A percentile compares a stretch with the other conserved stretches of the same genome.
phyloP scores from a whole-genome alignment of 116 monocot genomes.

The Phalaenopsis hybrid region DNA sequence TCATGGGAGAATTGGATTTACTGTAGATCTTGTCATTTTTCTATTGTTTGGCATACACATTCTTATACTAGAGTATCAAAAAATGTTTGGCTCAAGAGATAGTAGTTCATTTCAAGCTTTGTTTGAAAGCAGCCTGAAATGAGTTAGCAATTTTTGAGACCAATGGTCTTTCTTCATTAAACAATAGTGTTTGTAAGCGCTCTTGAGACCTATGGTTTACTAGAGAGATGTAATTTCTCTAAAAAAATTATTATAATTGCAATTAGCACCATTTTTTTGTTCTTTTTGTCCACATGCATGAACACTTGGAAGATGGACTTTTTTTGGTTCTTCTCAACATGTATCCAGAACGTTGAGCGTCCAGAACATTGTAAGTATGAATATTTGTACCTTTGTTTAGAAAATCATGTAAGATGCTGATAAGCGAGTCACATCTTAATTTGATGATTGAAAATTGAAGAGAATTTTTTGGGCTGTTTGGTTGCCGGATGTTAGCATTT shows the following conservation, averaged over 20 bases:
- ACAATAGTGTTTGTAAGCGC: background rate
- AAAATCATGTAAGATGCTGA: constrained; percentile 1
- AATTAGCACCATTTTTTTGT: background rate
- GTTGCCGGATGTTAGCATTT: constrained; percentile 6
- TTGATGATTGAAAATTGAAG: constrained; percentile 1
- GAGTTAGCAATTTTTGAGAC: background rate
- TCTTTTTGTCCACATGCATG: background rate
- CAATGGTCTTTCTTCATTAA: background rate
- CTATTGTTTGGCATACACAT: background rate
- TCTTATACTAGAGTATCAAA: background rate
- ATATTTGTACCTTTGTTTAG: constrained; percentile 1
- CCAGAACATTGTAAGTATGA: constrained; percentile 8
- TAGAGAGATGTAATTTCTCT: background rate
- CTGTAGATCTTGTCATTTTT: background rate
- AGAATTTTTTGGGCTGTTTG: constrained; percentile 6
- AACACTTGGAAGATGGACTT: background rate
- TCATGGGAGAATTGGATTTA: background rate
- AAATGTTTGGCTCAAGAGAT: background rate
- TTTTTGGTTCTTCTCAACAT: constrained; percentile 3
- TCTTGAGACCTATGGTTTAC: constrained; percentile 4
- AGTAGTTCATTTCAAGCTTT: background rate
- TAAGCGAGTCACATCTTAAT: background rate
- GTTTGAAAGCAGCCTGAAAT: background rate
- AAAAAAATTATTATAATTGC: background rate
- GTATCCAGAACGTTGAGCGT: background rate